A percentile compares a stretch with the other conserved stretches of the same genome.
phyloP scores from a whole-genome alignment of 352 stramenopile genomes.

The Chrysophaeum taylorii region DNA sequence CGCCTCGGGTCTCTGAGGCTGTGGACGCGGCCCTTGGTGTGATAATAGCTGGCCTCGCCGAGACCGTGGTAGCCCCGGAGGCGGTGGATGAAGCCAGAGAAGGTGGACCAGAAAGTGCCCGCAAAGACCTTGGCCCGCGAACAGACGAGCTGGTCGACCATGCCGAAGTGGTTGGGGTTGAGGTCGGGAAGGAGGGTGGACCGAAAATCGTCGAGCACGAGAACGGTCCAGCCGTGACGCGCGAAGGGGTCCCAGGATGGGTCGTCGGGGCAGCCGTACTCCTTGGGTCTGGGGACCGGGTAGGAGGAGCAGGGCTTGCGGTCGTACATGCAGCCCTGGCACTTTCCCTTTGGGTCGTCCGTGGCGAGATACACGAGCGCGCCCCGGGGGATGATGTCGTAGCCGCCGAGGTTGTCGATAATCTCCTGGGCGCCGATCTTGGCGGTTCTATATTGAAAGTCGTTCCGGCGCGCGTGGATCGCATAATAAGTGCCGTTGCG shows the following conservation, averaged over 20 bases:
- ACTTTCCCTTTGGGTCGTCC: conserved; percentile 33
- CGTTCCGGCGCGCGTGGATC: conserved; percentile 6
- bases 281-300: neutral
- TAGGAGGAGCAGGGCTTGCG: neutral
- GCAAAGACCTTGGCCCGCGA: conserved; percentile 6
- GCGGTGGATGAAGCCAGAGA: conserved; percentile 22
- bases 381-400: conserved; percentile 30
- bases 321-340: neutral
- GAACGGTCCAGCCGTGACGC: conserved; percentile 14
- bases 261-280: conserved; percentile 4
- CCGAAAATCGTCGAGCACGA: conserved; percentile 10
- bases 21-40: neutral
- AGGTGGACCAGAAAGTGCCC: conserved; percentile 16
- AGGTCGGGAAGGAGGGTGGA: neutral
- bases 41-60: conserved; percentile 18
- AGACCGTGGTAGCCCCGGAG: conserved; percentile 20
- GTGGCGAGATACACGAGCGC: conserved; percentile 55
- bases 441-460: conserved; percentile 52
- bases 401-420: conserved; percentile 43
- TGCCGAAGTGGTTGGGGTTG: conserved; percentile 23
- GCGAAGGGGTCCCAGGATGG: conserved; percentile 16
- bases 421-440: conserved; percentile 43
- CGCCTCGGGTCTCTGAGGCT: neutral
- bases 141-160: conserved; percentile 23
- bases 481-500: neutral